phyloP scores from a whole-genome alignment of 164 flowering plant species.

The Buxus sempervirens region DNA sequence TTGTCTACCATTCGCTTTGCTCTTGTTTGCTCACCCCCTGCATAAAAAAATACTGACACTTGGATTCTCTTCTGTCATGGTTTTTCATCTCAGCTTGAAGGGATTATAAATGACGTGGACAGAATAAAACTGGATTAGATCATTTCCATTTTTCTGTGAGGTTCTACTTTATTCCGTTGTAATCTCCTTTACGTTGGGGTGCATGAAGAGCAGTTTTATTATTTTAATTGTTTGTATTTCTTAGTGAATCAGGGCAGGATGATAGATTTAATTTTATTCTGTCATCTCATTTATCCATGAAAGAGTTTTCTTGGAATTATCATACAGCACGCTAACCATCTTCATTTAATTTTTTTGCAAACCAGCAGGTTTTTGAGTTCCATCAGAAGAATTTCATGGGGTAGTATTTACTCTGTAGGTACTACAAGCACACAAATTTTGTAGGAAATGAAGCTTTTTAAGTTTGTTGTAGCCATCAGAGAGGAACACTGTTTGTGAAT shows the following conservation, averaged over 20 bases:
- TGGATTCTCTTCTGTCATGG: not conserved
- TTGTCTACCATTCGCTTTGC: not conserved
- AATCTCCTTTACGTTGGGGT: not conserved
- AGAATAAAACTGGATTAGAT: conserved; percentile 56
- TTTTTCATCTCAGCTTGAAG: conserved; percentile 62
- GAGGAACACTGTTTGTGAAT: too few species aligned
- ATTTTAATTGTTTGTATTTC: too few species aligned
- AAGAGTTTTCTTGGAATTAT: not conserved
- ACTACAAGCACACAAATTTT: too few species aligned
- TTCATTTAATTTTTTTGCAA: too few species aligned
- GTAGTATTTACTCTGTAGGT: too few species aligned
- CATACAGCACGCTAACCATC: not conserved
- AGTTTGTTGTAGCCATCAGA: too few species aligned
- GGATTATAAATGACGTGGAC: conserved; percentile 68
- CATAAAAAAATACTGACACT: not conserved
- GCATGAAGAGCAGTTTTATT: not conserved
- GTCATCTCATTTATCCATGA: not conserved
- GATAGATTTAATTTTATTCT: not conserved
- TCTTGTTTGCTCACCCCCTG: not conserved
- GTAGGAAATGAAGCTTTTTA: too few species aligned
- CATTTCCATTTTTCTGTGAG: not conserved
- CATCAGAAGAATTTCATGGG: too few species aligned
- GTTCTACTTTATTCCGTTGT: not conserved
- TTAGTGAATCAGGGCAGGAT: too few species aligned
- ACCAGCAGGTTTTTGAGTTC: too few species aligned